Evolutionary conservation across 2,329 filamentous ascomycete genomes (phyloP).

Genomic region (Penicillium brasilianum): DNA sequence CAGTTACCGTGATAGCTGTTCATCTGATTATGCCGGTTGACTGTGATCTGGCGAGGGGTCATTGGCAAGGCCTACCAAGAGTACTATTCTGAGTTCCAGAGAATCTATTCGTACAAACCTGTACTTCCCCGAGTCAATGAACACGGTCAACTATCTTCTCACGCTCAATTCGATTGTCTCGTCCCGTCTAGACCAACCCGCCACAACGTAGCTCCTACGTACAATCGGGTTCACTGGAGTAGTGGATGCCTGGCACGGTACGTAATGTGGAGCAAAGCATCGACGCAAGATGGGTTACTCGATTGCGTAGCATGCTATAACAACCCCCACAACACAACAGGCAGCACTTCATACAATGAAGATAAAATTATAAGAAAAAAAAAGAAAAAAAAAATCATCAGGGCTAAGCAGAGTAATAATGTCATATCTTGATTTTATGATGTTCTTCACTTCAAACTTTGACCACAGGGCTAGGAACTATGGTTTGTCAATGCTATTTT

Average conservation of each 20-base stretch:
- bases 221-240: not conserved
- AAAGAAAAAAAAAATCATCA: too few species aligned
- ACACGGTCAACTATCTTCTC: too few species aligned
- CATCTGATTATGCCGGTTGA: not conserved
- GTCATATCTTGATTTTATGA: not conserved
- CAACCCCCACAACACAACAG: too few species aligned
- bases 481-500: not conserved
- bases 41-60: too few species aligned
- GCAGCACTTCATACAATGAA: not conserved
- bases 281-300: conserved; percentile 3
- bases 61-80: too few species aligned
- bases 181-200: not conserved
- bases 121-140: too few species aligned
- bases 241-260: too few species aligned
- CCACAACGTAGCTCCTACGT: not conserved
- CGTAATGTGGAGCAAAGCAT: not conserved
- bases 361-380: not conserved
- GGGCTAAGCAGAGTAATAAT: not conserved
- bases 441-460: not conserved
- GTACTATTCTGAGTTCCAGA: too few species aligned
- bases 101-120: too few species aligned
- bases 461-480: not conserved
- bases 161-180: too few species aligned
- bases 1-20: too few species aligned
- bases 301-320: conserved; percentile 3